A percentile compares a stretch with the other conserved stretches of the same genome.
Conservation (phyloP, 116 monocot species). For the Cymodocea nodosa region DNA sequence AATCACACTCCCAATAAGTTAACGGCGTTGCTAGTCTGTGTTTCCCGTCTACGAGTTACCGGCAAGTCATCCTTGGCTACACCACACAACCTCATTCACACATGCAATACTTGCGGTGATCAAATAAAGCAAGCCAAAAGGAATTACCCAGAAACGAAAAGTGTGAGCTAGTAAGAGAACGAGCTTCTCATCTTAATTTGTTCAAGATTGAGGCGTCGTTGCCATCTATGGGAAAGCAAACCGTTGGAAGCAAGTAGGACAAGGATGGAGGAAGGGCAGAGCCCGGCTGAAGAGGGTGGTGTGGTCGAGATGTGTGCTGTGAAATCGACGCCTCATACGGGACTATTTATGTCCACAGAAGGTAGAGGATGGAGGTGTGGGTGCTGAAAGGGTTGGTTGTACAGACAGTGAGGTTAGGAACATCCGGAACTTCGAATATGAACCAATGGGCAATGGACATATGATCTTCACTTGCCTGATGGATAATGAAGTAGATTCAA, state of each 20-base stretch:
- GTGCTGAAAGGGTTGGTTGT: too few species aligned
- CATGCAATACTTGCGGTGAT: constrained; percentile 21
- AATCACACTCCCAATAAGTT: background rate
- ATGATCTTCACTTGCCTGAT: background rate
- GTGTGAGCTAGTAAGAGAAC: background rate
- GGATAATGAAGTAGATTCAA: background rate
- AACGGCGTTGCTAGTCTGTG: background rate
- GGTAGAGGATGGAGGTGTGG: too few species aligned
- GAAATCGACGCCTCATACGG: too few species aligned
- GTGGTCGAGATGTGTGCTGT: too few species aligned
- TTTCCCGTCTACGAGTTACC: background rate
- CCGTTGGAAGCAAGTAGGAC: background rate
- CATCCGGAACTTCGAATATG: background rate
- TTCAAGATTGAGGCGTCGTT: background rate
- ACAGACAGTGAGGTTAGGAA: too few species aligned
- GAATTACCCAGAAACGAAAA: background rate
- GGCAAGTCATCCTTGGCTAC: constrained; percentile 34
- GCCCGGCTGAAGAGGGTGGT: background rate
- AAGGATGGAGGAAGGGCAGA: background rate
- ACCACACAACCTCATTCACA: constrained; percentile 14
- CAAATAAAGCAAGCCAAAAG: background rate
- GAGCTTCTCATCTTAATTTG: background rate
- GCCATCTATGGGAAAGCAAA: constrained; percentile 6
- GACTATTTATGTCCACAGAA: too few species aligned
- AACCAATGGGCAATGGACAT: background rate